These are phyloP conservation scores for Rhodamnia rubescens DNA, from an alignment of 345 rosid species.

Conservation along the genomic window DNA sequence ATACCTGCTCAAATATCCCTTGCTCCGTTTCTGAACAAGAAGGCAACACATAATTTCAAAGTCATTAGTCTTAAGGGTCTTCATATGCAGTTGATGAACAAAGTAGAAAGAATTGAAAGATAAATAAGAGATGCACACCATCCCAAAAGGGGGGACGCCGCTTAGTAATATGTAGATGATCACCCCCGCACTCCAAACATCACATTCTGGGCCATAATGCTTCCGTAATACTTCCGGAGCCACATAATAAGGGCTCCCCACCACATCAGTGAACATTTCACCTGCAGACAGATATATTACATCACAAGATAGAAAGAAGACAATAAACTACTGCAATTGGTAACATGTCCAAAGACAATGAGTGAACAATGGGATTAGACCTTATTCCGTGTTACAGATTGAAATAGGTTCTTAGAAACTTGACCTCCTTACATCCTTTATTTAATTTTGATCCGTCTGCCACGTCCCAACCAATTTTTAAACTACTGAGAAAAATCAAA, in stretches of 20 bases:
- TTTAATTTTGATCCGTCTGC: not conserved
- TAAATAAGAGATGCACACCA: slow-evolving; percentile 31
- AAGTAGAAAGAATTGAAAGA: slow-evolving; percentile 3
- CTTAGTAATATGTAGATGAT: slow-evolving; percentile 75
- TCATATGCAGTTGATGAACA: not conserved
- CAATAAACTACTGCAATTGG: not conserved
- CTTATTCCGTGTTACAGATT: not conserved
- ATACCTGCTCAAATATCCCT: slow-evolving; percentile 95
- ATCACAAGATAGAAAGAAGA: not conserved
- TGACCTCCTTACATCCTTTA: not conserved
- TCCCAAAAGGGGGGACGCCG: slow-evolving; percentile 99
- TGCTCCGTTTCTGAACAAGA: slow-evolving; percentile 76
- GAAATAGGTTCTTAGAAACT: not conserved
- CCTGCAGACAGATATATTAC: slow-evolving; percentile 30
- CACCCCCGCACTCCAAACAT: slow-evolving; percentile 99
- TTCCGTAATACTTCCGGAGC: slow-evolving; percentile 93
- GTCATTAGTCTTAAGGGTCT: not conserved
- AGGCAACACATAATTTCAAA: not conserved
- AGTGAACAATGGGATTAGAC: not conserved
- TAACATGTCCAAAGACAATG: not conserved
- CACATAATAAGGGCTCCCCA: slow-evolving; percentile 95
- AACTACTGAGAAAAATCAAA: not conserved
- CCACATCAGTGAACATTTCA: slow-evolving; percentile 74
- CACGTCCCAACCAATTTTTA: not conserved
- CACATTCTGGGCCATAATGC: slow-evolving; percentile 82